These are phyloP conservation scores for Botrytis elliptica DNA, from an alignment of 2,329 filamentous ascomycete genomes.

Conservation along the genomic window DNA sequence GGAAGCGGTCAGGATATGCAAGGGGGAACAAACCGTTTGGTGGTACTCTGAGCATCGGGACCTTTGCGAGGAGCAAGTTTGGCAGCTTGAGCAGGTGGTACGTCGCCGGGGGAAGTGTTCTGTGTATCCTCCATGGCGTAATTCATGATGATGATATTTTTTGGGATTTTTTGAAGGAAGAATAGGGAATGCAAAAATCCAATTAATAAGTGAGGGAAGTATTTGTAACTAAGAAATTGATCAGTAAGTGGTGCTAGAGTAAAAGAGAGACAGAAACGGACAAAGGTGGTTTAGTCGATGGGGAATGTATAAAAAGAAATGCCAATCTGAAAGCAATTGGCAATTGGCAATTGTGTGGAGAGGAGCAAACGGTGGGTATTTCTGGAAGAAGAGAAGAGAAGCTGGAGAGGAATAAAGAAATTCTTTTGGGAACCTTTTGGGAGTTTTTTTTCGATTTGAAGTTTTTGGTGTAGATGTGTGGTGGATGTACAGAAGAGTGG, in stretches of 20 bases:
- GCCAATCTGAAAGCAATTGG: slow-evolving; percentile 23
- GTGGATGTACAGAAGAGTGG: not conserved
- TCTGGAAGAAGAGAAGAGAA: slow-evolving; percentile 11
- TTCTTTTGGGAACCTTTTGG: not conserved
- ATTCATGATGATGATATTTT: slow-evolving; percentile 38
- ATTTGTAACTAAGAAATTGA: slow-evolving; percentile 7
- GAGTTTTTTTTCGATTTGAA: not conserved
- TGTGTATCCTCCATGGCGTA: slow-evolving; percentile 58
- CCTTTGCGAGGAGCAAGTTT: slow-evolving; percentile 60
- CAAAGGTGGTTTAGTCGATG: slow-evolving; percentile 26
- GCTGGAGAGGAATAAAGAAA: slow-evolving; percentile 11
- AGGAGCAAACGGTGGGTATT: slow-evolving; percentile 9
- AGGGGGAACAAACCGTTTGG: slow-evolving; percentile 62
- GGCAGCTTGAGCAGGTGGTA: slow-evolving; percentile 51
- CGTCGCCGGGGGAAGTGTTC: slow-evolving; percentile 62
- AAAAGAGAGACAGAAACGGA: slow-evolving; percentile 24
- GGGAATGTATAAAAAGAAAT: slow-evolving; percentile 23
- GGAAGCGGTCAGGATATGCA: not conserved
- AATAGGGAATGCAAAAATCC: not conserved
- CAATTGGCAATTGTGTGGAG: slow-evolving; percentile 28
- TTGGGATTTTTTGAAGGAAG: not conserved
- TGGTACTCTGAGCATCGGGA: slow-evolving; percentile 70
- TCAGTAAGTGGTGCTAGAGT: not conserved
- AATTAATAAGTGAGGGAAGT: not conserved
- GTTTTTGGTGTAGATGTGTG: not conserved